phyloP scores from a whole-genome alignment of 202 grass and related monocot species.

The Dendrocalamus latiflorus region DNA sequence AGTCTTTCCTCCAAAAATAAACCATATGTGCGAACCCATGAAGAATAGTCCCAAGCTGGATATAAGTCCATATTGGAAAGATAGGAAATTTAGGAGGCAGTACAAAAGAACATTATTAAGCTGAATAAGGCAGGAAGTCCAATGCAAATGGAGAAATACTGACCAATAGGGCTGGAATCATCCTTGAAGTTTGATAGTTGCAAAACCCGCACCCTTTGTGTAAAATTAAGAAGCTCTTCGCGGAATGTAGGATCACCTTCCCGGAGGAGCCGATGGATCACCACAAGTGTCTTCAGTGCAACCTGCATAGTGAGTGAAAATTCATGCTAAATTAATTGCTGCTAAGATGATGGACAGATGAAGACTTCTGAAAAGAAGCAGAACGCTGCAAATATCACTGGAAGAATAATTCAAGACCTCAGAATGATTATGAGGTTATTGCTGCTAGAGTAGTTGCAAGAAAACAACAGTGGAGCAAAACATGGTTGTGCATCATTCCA shows the following conservation, averaged over 20 bases:
- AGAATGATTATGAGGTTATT: background rate
- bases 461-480: background rate
- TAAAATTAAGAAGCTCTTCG: constrained; percentile 95
- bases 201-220: constrained; percentile 82
- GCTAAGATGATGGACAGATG: background rate
- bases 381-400: background rate
- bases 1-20: constrained; percentile 93
- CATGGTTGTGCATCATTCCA: background rate
- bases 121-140: background rate
- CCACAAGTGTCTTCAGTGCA: constrained; percentile 82
- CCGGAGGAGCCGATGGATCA: constrained; percentile 85
- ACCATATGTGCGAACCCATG: constrained; percentile 94
- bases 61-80: constrained; percentile 10
- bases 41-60: constrained; percentile 96
- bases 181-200: constrained; percentile 99
- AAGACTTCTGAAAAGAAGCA: background rate
- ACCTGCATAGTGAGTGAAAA: constrained; percentile 51
- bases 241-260: constrained; percentile 95
- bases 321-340: constrained; percentile 14
- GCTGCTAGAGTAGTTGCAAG: background rate
- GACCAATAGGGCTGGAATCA: constrained; percentile 89
- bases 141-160: constrained; percentile 15
- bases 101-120: background rate
- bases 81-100: background rate
- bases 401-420: background rate